phyloP scores from a whole-genome alignment of 225 moss, liverwort and hornwort genomes.

The Pseudisothecium myosuroides region DNA sequence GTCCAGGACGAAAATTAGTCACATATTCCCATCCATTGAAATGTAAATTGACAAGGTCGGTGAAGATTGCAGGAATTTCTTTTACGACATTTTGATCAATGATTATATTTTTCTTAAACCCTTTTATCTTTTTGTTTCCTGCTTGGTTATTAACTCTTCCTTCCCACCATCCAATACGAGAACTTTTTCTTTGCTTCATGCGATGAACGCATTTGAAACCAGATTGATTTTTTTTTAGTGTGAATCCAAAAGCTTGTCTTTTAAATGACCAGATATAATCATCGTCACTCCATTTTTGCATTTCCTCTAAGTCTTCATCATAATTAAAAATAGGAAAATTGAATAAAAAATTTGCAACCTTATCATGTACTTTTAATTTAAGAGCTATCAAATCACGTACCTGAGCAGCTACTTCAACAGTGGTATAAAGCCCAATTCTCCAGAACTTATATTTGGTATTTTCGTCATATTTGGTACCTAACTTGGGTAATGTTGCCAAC shows the following conservation, averaged over 20 bases:
- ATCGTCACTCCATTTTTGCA: background rate
- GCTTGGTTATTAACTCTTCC: fast-evolving
- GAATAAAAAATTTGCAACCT: background rate
- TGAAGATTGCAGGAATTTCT: background rate
- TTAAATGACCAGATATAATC: constrained; percentile 4
- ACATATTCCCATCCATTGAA: background rate
- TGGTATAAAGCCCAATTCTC: background rate
- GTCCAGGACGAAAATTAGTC: background rate
- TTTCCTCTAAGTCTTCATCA: background rate
- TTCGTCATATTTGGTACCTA: no score
- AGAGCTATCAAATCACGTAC: background rate
- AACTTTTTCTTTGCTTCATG: no score
- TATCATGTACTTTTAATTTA: background rate
- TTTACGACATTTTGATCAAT: background rate
- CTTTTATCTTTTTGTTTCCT: background rate
- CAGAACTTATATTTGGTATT: fast-evolving
- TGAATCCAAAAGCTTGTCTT: background rate
- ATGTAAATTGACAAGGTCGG: background rate
- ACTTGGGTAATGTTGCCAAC: background rate
- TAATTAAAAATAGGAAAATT: background rate
- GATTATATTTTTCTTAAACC: background rate
- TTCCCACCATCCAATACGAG: background rate
- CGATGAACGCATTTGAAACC: background rate
- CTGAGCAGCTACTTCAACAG: background rate
- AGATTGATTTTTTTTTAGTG: background rate